Conservation (phyloP, 2,329 filamentous ascomycete species). For the Paecilomyces sp. region DNA sequence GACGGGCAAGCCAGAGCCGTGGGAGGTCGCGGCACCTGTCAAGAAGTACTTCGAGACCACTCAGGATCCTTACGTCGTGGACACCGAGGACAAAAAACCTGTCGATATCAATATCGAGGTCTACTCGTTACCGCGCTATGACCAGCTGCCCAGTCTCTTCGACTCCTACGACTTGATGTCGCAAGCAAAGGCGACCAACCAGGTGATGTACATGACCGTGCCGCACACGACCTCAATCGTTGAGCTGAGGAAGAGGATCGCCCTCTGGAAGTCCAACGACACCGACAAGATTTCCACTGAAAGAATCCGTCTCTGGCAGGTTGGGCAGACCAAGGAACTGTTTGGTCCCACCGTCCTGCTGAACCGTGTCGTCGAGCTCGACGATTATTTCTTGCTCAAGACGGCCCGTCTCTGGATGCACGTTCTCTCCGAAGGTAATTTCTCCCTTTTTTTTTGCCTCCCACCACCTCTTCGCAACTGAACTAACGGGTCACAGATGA, state of each 20-base stretch:
- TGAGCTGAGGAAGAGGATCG: slow-evolving; percentile 31
- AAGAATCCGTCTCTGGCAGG: slow-evolving; percentile 33
- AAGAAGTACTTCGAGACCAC: slow-evolving; percentile 33
- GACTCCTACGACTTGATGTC: slow-evolving; percentile 39
- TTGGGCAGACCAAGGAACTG: slow-evolving; percentile 26
- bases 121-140: slow-evolving; percentile 28
- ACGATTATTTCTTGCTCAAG: slow-evolving; percentile 16
- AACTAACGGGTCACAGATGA: slow-evolving; percentile 17
- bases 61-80: slow-evolving; percentile 9
- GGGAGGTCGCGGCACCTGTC: slow-evolving; percentile 38
- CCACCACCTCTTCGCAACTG: not conserved
- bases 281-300: slow-evolving; percentile 19
- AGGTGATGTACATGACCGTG: slow-evolving; percentile 28
- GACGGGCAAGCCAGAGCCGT: slow-evolving; percentile 39
- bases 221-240: slow-evolving; percentile 25
- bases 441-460: not conserved
- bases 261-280: slow-evolving; percentile 21
- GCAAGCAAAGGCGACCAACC: slow-evolving; percentile 24
- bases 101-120: slow-evolving; percentile 31
- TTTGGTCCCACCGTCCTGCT: slow-evolving; percentile 28
- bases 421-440: slow-evolving; percentile 28
- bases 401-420: slow-evolving; percentile 33
- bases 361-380: slow-evolving; percentile 25
- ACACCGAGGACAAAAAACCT: slow-evolving; percentile 6
- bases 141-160: slow-evolving; percentile 30